Conservation (phyloP, 352 stramenopile species). For the Halophytophthora batemanensis region DNA sequence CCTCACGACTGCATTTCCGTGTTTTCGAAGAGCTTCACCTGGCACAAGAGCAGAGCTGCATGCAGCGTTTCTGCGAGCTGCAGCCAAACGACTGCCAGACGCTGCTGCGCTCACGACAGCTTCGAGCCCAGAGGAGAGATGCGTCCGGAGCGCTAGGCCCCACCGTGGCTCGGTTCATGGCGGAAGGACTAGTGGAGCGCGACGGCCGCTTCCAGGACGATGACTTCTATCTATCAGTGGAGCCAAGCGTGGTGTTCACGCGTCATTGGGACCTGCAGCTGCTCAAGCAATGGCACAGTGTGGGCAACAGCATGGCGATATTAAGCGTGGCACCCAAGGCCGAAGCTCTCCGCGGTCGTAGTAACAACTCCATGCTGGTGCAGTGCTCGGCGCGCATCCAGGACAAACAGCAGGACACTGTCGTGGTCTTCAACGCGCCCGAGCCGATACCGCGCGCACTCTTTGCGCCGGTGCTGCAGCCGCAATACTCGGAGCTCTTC, state of each 20-base stretch:
- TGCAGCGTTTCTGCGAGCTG: conserved; percentile 57
- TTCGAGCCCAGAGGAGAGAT: conserved; percentile 54
- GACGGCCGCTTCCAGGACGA: conserved; percentile 21
- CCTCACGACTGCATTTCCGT: conserved; percentile 54
- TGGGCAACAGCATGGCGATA: conserved; percentile 79
- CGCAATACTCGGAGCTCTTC: conserved; percentile 82
- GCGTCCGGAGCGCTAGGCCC: conserved; percentile 48
- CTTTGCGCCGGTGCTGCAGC: conserved; percentile 55
- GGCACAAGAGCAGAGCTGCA: conserved; percentile 52
- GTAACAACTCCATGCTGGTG: conserved; percentile 43
- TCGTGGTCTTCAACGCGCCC: conserved; percentile 79
- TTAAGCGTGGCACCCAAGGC: conserved; percentile 69
- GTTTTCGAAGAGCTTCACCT: conserved; percentile 75
- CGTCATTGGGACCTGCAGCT: conserved; percentile 70
- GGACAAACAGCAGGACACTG: conserved; percentile 48
- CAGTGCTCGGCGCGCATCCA: conserved; percentile 84
- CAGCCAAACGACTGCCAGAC: conserved; percentile 39
- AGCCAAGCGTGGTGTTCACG: conserved; percentile 64
- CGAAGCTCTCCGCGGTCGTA: conserved; percentile 37
- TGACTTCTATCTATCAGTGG: conserved; percentile 78
- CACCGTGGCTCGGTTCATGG: conserved; percentile 53
- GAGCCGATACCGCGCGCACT: conserved; percentile 42
- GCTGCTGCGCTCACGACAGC: conserved; percentile 46
- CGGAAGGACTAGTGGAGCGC: conserved; percentile 59
- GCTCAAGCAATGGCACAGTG: conserved; percentile 78